phyloP scores from a whole-genome alignment of 2,329 filamentous ascomycete genomes.

The Botrytis medusae region DNA sequence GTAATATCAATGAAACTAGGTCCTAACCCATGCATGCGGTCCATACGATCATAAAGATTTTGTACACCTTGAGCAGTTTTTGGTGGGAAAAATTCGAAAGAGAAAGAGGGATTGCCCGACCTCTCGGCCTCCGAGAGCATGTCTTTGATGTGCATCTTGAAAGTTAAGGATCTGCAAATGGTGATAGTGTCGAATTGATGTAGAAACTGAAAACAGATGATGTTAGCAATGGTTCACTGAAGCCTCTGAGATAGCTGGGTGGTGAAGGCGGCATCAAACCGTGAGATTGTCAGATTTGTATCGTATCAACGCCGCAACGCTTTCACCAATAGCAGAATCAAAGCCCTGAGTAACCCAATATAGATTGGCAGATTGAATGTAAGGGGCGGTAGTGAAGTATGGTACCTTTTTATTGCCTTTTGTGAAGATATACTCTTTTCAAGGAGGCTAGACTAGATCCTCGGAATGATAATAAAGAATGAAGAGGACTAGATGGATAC shows the following conservation, averaged over 20 bases:
- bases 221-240: conserved; percentile 18
- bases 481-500: conserved; percentile 27
- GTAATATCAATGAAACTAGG: conserved; percentile 98
- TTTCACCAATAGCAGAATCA: neutral
- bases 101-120: conserved; percentile 83
- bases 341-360: neutral
- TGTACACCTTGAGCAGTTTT: conserved; percentile 98
- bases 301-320: conserved; percentile 5
- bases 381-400: neutral
- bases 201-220: conserved; percentile 20
- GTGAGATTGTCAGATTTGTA: conserved; percentile 1
- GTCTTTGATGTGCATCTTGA: conserved; percentile 89
- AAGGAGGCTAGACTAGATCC: conserved; percentile 13
- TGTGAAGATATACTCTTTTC: conserved; percentile 7
- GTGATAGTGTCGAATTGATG: neutral
- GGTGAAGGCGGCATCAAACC: neutral
- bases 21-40: conserved; percentile 93
- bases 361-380: neutral
- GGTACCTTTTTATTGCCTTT: conserved; percentile 15
- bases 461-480: conserved; percentile 14
- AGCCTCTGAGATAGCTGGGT: neutral
- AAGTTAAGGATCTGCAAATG: conserved; percentile 12
- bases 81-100: conserved; percentile 98
- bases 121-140: conserved; percentile 82
- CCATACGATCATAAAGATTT: conserved; percentile 99